Evolutionary conservation across 805 yeast species (phyloP), one percentile per base, ranked within the genome.

Genomic region (Kurtzmaniella fragi): DNA sequence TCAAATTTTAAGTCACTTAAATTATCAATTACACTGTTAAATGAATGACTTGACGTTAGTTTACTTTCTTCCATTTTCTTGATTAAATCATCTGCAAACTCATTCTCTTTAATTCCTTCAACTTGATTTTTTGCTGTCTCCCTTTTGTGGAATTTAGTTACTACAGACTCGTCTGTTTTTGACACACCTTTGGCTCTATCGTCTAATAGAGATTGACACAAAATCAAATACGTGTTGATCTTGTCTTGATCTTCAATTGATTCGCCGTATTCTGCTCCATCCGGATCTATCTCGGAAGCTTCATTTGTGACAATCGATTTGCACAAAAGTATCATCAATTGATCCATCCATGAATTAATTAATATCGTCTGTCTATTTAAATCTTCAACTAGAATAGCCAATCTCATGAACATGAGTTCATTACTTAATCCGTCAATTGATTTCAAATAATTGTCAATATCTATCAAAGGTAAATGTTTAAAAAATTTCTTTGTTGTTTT

Each of bases 191-290:
- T 67, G 2, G 57, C 46, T 25, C 80, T 52, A 44, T 72, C 77
- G 10, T 59, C 50, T 14, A 73, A 41, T 5, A 61, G 38, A 25
- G 50, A 50, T 35, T 62, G 57, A 3, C 84, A 42, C 14, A 76
- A 73, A 37, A 76, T 78, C 42, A 85, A 62, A 41, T 77, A 71
- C 0, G 76, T 70, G 31, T 78, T 77, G 0, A 82, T 82, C 42
- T 74, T 70, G 42, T 84, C 95, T 57, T 91, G 98, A 34, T 76
- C 81, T 31, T 78, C 77, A 35, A 91, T 64, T 0, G 95, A 80
- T 4, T 73, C 74, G 10, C 77, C 80, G 57, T 90, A 93, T 51
- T 89, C 97, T 36, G 78, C 84, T 11, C 90, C 89, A 38, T 81
- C 78, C 2, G 80, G 78, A 28, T 61, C 64, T 5, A 8, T 20